A percentile compares a stretch with the other conserved stretches of the same genome.
Conservation (phyloP, 495 filamentous ascomycete genomes). For the Xylaria scruposa region DNA sequence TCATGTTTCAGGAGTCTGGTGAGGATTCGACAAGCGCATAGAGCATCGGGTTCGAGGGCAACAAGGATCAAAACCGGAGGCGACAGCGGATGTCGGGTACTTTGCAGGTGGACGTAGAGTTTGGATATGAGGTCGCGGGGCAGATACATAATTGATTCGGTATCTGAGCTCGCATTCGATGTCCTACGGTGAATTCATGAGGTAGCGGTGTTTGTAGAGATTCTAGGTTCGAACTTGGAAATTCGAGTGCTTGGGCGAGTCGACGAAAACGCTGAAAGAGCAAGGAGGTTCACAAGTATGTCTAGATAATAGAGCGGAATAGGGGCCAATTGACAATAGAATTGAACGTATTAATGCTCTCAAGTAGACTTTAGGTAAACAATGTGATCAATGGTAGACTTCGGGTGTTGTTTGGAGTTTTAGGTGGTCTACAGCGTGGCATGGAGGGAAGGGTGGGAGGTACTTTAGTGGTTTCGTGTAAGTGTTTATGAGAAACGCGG, state of each 20-base stretch:
- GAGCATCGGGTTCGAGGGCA: slow-evolving; percentile 91
- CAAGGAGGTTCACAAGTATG: background rate
- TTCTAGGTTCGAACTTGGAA: background rate
- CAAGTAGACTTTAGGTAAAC: slow-evolving; percentile 46
- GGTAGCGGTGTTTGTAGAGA: slow-evolving; percentile 8
- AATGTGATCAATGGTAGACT: slow-evolving; percentile 51
- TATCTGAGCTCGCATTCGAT: slow-evolving; percentile 45
- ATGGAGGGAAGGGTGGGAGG: slow-evolving; percentile 12
- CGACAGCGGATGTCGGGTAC: slow-evolving; percentile 79
- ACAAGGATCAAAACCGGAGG: slow-evolving; percentile 92
- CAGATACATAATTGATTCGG: slow-evolving; percentile 79
- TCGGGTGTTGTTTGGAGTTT: background rate
- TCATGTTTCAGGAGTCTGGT: slow-evolving; percentile 91
- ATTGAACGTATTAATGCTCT: slow-evolving; percentile 22
- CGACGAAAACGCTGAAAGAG: background rate
- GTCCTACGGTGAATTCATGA: slow-evolving; percentile 41
- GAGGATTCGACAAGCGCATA: slow-evolving; percentile 94
- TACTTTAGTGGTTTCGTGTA: slow-evolving; percentile 26
- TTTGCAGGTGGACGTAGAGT: slow-evolving; percentile 86
- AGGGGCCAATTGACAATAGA: slow-evolving; percentile 47
- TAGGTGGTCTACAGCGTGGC: slow-evolving; percentile 4
- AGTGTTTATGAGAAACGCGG: slow-evolving; percentile 33
- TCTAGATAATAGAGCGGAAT: slow-evolving; percentile 8
- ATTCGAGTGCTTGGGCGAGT: background rate
- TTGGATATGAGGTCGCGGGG: slow-evolving; percentile 87